Evolutionary conservation across 2,329 filamentous ascomycete genomes (phyloP).

Genomic region (Sclerotinia sclerotiorum): DNA sequence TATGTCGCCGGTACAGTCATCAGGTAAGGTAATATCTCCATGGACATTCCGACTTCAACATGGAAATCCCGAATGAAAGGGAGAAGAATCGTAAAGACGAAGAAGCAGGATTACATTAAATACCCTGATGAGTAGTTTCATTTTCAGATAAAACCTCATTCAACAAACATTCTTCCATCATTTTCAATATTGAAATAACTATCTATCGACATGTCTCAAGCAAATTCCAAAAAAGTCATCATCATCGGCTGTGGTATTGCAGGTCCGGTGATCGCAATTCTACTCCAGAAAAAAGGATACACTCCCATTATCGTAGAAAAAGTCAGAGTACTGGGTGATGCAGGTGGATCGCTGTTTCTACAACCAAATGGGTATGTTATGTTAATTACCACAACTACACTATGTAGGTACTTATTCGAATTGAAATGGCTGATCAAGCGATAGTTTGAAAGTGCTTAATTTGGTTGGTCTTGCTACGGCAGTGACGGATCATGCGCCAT

Average conservation of each 20-base stretch:
- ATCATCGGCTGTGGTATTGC: conserved; percentile 26
- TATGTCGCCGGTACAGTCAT: conserved; percentile 2
- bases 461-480: conserved; percentile 1
- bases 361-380: conserved; percentile 24
- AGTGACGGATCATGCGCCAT: conserved; percentile 8
- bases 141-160: neutral
- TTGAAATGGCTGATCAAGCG: neutral
- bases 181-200: neutral
- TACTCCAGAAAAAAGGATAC: conserved; percentile 27
- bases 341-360: conserved; percentile 19
- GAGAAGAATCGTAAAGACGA: too few relatives aligned
- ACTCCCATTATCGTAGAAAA: conserved; percentile 26
- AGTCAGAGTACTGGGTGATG: conserved; percentile 18
- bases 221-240: conserved; percentile 17
- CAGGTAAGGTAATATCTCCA: neutral
- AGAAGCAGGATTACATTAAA: neutral
- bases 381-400: neutral
- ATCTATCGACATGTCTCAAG: conserved; percentile 3
- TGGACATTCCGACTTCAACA: neutral
- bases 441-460: conserved; percentile 22
- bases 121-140: neutral
- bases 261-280: conserved; percentile 25
- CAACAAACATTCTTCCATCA: neutral
- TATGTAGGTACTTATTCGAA: neutral
- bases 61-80: neutral